Evolutionary conservation across 176 grass and related monocot species (phyloP), one percentile per base, ranked within the genome.

Genomic region (Aegilops tauschii): DNA sequence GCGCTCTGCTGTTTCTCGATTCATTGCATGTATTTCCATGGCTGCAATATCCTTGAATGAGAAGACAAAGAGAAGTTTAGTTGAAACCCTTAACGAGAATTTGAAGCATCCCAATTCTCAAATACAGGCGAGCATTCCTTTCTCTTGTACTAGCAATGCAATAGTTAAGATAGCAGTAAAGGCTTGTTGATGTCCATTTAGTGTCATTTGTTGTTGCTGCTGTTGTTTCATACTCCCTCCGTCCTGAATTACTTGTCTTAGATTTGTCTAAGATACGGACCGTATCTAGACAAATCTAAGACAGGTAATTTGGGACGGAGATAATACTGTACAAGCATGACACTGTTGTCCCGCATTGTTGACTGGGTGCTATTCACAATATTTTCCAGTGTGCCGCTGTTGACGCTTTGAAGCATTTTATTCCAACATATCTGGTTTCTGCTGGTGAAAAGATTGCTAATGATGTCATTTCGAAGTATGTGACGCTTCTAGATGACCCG

Each of bases 11-110:
- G 93, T 98, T 91, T 98, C 90, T 61, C 86, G 88, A 83, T 98
- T 96, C 86, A 94, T 98, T 84, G 92, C 93, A 86, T 98, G 96
- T 81, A 84, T 95, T 59, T 95, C 96, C 71, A 50, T 98, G 34
- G 83, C 92, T 86, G 86, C 82, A 77, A 87, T 98, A 80, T 85
- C 92, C 83, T 92, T 96, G 82, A 94, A 82, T 91, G 93, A 96
- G 69, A 98, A 94, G 86, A 94, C 81, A 80, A 94, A 98, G 91
- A 94, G 71, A 82, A 88, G 84, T 90, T 89, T 98, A 58, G 83
- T 94, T 65, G 93, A 98, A 87, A 95, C 96, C 39, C 86, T 98
- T 86, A 96, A 98, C 90, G 96, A 98, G 69, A 98, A 98, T 90
- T 67, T 98, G 66, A 94, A 84, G 82, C 93, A 98, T 79, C 96